phyloP scores from a whole-genome alignment of 2,329 filamentous ascomycete species.

The Elsinoe batatas region DNA sequence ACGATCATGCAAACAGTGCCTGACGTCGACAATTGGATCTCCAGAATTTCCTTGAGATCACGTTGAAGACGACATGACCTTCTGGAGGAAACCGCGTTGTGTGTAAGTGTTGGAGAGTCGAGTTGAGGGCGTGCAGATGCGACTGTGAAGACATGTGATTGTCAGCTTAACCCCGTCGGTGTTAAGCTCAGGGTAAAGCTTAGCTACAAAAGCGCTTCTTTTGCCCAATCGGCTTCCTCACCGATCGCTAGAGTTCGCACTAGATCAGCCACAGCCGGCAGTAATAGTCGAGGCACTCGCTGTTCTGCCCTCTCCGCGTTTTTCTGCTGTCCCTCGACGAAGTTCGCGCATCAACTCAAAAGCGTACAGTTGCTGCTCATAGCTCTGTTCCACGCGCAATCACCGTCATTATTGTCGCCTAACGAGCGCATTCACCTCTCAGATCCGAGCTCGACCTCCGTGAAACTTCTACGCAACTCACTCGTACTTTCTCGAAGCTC shows the following conservation, averaged over 20 bases:
- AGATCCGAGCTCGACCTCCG: neutral
- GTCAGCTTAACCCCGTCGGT: neutral
- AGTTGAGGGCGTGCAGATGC: too few species aligned
- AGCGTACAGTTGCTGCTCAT: neutral
- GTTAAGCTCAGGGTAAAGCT: neutral
- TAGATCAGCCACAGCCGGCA: constrained; percentile 4
- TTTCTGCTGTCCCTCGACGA: constrained; percentile 1
- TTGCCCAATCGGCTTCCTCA: neutral
- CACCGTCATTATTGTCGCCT: constrained; percentile 1
- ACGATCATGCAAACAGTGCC: too few species aligned
- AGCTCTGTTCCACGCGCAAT: neutral
- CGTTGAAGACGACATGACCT: too few species aligned
- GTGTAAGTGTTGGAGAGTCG: too few species aligned
- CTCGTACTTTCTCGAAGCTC: too few species aligned
- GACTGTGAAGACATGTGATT: too few species aligned
- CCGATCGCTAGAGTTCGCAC: neutral
- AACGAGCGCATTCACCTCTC: constrained; percentile 3
- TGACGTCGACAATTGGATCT: too few species aligned
- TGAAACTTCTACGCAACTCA: neutral
- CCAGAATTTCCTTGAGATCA: too few species aligned
- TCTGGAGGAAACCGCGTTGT: too few species aligned
- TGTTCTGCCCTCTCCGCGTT: constrained; percentile 4
- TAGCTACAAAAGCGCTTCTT: neutral
- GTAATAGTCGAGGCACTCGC: neutral
- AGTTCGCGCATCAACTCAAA: neutral